These are phyloP conservation scores for Albophoma yamanashiensis DNA, from an alignment of 2,329 filamentous ascomycete genomes.

Conservation along the genomic window DNA sequence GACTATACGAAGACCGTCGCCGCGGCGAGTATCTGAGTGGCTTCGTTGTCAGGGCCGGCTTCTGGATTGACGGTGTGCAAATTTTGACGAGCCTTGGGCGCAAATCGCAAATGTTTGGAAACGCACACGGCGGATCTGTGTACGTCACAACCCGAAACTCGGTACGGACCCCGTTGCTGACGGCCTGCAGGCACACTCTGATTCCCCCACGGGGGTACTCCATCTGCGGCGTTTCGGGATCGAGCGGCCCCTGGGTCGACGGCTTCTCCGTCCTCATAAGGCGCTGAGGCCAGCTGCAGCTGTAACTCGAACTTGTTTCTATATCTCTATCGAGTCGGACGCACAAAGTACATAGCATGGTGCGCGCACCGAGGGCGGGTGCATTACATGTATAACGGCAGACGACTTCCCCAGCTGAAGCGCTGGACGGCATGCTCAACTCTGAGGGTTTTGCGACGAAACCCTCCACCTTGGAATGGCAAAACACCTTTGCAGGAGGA, in stretches of 20 bases:
- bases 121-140: slow-evolving; percentile 68
- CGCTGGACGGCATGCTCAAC: background rate
- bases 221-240: slow-evolving; percentile 79
- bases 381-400: background rate
- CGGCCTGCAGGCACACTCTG: slow-evolving; percentile 58
- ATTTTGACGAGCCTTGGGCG: slow-evolving; percentile 83
- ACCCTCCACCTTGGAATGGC: background rate
- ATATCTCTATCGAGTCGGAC: background rate
- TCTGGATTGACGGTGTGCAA: slow-evolving; percentile 82
- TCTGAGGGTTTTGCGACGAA: background rate
- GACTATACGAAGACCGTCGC: slow-evolving; percentile 55
- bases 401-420: background rate
- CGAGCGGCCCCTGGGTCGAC: slow-evolving; percentile 71
- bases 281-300: slow-evolving; percentile 9
- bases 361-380: background rate
- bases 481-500: background rate
- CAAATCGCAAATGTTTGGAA: slow-evolving; percentile 77
- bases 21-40: slow-evolving; percentile 81
- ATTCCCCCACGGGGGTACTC: slow-evolving; percentile 84
- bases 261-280: slow-evolving; percentile 68
- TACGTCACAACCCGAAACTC: slow-evolving; percentile 37
- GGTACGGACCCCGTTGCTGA: slow-evolving; percentile 11
- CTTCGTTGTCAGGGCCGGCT: slow-evolving; percentile 69
- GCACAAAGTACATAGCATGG: background rate
- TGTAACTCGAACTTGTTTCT: background rate